These are phyloP conservation scores for Phyllostachys edulis DNA, from an alignment of 176 grass and related monocot genomes.

Conservation along the genomic window DNA sequence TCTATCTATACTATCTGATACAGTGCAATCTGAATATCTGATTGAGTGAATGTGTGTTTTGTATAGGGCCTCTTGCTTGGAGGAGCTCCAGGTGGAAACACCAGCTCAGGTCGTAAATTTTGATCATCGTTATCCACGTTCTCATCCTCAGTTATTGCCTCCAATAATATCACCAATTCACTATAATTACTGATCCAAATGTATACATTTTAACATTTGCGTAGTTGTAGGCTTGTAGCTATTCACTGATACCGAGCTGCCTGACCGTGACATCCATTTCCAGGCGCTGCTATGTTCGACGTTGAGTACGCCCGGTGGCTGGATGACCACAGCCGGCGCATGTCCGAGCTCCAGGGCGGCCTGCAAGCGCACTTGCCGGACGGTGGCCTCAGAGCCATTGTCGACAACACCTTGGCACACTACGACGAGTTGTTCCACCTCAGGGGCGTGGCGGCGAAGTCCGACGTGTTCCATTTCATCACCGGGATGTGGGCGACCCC, in stretches of 20 bases:
- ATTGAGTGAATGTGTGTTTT: neutral
- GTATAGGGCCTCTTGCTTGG: slow-evolving; percentile 64
- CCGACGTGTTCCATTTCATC: slow-evolving; percentile 86
- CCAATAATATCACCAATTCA: neutral
- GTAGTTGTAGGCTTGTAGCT: too few relatives aligned
- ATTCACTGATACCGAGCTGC: neutral
- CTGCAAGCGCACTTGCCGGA: slow-evolving; percentile 53
- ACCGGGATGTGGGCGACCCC: slow-evolving; percentile 69
- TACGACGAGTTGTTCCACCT: slow-evolving; percentile 73
- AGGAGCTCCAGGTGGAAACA: slow-evolving; percentile 56
- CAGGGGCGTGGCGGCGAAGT: slow-evolving; percentile 40
- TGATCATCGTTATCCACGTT: neutral
- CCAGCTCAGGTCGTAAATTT: slow-evolving; percentile 50
- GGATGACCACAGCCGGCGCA: slow-evolving; percentile 51
- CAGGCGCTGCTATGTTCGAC: slow-evolving; percentile 61
- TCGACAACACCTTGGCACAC: slow-evolving; percentile 60
- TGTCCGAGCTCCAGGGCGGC: slow-evolving; percentile 57
- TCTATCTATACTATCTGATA: neutral
- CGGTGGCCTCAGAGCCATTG: slow-evolving; percentile 57
- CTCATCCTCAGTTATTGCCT: neutral
- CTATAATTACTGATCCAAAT: neutral
- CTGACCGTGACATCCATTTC: neutral
- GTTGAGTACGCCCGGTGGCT: slow-evolving; percentile 69
- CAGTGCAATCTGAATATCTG: slow-evolving; percentile 13
- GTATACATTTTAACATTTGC: too few relatives aligned